Evolutionary conservation across 2,329 filamentous ascomycete species (phyloP).

Genomic region (Ceratocystis cubensis): DNA sequence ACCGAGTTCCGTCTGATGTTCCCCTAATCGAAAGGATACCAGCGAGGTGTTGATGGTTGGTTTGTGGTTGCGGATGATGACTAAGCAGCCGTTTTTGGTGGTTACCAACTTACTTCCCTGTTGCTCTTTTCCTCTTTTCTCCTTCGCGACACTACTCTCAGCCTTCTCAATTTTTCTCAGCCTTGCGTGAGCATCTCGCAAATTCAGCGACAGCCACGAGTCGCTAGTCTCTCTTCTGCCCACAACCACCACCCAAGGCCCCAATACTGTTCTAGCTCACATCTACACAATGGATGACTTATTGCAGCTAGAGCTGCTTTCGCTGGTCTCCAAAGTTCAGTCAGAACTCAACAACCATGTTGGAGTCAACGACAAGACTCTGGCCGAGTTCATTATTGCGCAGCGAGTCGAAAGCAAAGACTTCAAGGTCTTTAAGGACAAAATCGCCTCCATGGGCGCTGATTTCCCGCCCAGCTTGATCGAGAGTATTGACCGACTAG

Average conservation of each 20-base stretch:
- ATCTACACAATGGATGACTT: conserved; percentile 66
- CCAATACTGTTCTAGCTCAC: not conserved
- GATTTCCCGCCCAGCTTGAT: conserved; percentile 76
- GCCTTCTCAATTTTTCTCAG: conserved; percentile 14
- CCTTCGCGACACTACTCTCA: conserved; percentile 10
- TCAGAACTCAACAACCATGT: conserved; percentile 91
- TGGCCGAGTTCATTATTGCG: conserved; percentile 92
- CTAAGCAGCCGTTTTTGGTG: conserved; percentile 6
- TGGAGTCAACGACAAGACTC: conserved; percentile 81
- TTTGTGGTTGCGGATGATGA: not conserved
- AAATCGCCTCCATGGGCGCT: conserved; percentile 62
- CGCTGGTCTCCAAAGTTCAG: conserved; percentile 86
- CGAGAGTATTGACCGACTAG: conserved; percentile 80
- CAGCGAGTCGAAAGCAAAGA: conserved; percentile 66
- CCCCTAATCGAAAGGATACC: not conserved
- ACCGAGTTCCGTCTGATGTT: not conserved
- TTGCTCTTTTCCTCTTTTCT: not conserved
- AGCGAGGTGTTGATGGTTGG: not conserved
- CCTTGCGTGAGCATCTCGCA: conserved; percentile 14
- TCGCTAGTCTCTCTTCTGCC: not conserved
- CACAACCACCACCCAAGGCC: not conserved
- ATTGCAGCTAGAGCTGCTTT: conserved; percentile 79
- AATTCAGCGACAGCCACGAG: not conserved
- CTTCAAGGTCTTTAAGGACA: conserved; percentile 60
- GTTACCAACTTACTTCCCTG: not conserved